Conservation (phyloP, 768 basidiomycete genomes). For the Porphyrellus cyaneotinctus region DNA sequence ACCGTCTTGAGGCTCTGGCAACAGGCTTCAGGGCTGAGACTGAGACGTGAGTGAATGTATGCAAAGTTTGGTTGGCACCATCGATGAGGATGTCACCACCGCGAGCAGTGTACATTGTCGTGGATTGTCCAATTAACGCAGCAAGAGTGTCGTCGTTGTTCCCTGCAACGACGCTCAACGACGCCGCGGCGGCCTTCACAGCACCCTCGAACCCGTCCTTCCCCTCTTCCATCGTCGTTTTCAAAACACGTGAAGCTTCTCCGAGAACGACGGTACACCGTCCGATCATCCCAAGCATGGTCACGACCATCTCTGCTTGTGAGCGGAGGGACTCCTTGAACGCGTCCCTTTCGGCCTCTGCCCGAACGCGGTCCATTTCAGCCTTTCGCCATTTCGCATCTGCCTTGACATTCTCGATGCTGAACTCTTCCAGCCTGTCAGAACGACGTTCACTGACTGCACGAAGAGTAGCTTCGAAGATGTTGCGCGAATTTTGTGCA, state of each 20-base stretch:
- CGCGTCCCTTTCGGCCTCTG: slow-evolving; percentile 61
- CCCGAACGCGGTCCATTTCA: slow-evolving; percentile 66
- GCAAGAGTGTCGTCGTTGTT: slow-evolving; percentile 70
- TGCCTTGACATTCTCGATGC: slow-evolving; percentile 65
- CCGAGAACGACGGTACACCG: slow-evolving; percentile 70
- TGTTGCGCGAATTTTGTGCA: slow-evolving; percentile 68
- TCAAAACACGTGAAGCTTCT: slow-evolving; percentile 48
- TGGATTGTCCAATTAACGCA: slow-evolving; percentile 62
- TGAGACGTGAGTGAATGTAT: slow-evolving; percentile 45
- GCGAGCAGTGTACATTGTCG: slow-evolving; percentile 51
- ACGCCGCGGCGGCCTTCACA: slow-evolving; percentile 46
- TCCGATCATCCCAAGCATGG: slow-evolving; percentile 76
- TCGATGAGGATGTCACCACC: slow-evolving; percentile 37
- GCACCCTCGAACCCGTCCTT: slow-evolving; percentile 37
- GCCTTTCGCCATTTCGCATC: slow-evolving; percentile 62
- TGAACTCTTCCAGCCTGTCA: slow-evolving; percentile 70
- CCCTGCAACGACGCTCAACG: slow-evolving; percentile 53
- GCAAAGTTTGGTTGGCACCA: slow-evolving; percentile 42
- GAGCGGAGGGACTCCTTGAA: slow-evolving; percentile 57
- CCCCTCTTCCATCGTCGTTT: slow-evolving; percentile 35
- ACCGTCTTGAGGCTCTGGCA: slow-evolving; percentile 39
- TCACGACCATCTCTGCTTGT: slow-evolving; percentile 65
- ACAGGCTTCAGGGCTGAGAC: slow-evolving; percentile 47
- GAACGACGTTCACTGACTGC: slow-evolving; percentile 76
- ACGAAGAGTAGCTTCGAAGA: slow-evolving; percentile 85